phyloP scores from a whole-genome alignment of 208 protist species.

The Leishmania amazonensis region DNA sequence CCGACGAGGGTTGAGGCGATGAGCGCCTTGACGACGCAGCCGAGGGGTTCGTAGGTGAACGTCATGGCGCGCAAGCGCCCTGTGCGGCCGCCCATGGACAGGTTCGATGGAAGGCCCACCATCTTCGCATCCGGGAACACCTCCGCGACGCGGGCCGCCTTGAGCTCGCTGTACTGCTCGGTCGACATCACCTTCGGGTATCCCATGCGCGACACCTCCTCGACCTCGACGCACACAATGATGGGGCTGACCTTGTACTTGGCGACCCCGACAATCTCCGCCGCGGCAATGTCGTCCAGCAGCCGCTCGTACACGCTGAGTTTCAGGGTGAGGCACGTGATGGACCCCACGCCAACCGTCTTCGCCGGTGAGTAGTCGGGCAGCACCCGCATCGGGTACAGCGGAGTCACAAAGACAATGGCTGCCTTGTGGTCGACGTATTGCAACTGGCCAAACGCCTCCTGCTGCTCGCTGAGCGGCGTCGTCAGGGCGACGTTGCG shows the following conservation, averaged over 20 bases:
- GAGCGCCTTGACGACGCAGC: conserved; percentile 76
- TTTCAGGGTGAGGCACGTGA: conserved; percentile 90
- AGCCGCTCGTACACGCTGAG: conserved; percentile 77
- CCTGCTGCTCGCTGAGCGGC: conserved; percentile 72
- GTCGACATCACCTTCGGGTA: conserved; percentile 89
- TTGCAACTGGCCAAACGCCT: conserved; percentile 76
- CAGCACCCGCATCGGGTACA: conserved; percentile 82
- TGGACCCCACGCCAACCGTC: conserved; percentile 86
- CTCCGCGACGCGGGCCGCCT: conserved; percentile 74
- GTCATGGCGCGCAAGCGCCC: conserved; percentile 77
- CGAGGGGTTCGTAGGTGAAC: conserved; percentile 83
- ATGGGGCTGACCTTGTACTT: conserved; percentile 79
- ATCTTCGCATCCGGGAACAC: conserved; percentile 75
- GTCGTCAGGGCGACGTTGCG: conserved; percentile 44
- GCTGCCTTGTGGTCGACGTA: conserved; percentile 86
- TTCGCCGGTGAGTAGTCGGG: conserved; percentile 88
- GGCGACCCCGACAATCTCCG: conserved; percentile 77
- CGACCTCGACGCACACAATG: conserved; percentile 83
- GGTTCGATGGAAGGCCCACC: conserved; percentile 67
- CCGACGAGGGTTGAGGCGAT: conserved; percentile 76
- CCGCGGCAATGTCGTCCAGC: conserved; percentile 76
- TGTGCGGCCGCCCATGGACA: conserved; percentile 62
- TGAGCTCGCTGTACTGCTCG: conserved; percentile 88
- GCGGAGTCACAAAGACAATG: conserved; percentile 72
- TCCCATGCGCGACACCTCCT: conserved; percentile 85